Evolutionary conservation across 176 grass and related monocot genomes (phyloP).

Genomic region (Cocos nucifera): DNA sequence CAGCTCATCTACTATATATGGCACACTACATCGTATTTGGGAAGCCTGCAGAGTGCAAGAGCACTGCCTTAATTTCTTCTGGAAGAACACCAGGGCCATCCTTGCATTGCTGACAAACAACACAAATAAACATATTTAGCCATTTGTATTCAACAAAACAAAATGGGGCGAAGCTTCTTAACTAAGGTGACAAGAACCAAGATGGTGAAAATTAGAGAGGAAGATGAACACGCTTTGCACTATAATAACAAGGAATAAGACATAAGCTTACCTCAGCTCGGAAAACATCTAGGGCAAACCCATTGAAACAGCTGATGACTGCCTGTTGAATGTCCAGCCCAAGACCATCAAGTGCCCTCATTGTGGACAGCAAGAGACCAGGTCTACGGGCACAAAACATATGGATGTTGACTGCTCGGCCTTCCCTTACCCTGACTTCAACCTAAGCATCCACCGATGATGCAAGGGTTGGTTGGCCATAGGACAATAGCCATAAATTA

Average conservation of each 20-base stretch:
- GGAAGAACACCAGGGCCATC: constrained; percentile 61
- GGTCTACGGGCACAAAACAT: constrained; percentile 88
- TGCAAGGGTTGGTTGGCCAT: neutral
- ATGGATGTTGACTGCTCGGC: constrained; percentile 75
- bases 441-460: constrained; percentile 30
- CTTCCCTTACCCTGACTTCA: constrained; percentile 89
- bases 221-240: too few species aligned
- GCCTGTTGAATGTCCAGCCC: constrained; percentile 95
- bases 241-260: neutral
- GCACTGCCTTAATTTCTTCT: constrained; percentile 85
- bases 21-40: constrained; percentile 32
- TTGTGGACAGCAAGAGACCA: constrained; percentile 67
- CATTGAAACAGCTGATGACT: constrained; percentile 95
- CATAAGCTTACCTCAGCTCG: constrained; percentile 63
- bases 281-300: constrained; percentile 82
- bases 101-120: constrained; percentile 62
- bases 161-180: too few species aligned
- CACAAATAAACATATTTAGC: constrained; percentile 2
- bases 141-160: neutral
- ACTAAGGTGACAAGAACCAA: too few species aligned
- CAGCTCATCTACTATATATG: neutral
- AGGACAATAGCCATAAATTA: too few species aligned
- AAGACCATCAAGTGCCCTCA: constrained; percentile 75
- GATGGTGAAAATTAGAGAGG: too few species aligned
- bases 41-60: constrained; percentile 65